Evolutionary conservation across 768 basidiomycete species (phyloP).

Genomic region (Dendrothele bispora): DNA sequence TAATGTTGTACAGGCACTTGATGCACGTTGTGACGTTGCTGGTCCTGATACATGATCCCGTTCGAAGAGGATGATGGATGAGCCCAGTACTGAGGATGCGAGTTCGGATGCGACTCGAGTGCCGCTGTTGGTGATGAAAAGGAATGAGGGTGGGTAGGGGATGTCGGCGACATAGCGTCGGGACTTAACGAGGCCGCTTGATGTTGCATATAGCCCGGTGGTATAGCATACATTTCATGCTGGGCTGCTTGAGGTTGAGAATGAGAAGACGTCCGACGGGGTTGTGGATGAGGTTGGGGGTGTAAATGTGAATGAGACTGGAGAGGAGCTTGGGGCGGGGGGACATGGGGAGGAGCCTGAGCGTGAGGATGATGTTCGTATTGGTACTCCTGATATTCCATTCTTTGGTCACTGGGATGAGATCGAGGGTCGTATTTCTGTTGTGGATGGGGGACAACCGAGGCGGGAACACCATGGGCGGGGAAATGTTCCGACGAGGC

Average conservation of each 20-base stretch:
- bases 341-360: conserved; percentile 4
- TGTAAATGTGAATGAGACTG: neutral
- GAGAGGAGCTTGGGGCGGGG: conserved; percentile 6
- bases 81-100: conserved; percentile 2
- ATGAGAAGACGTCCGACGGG: conserved; percentile 12
- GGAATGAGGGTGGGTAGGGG: conserved; percentile 8
- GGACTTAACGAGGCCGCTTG: conserved; percentile 16
- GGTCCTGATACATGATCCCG: conserved; percentile 10
- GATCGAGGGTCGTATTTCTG: conserved; percentile 1
- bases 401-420: too few relatives aligned
- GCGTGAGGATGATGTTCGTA: conserved; percentile 12
- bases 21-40: conserved; percentile 20
- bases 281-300: conserved; percentile 11
- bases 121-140: conserved; percentile 3
- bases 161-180: conserved; percentile 4
- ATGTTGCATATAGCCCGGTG: conserved; percentile 21
- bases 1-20: conserved; percentile 33
- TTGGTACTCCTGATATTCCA: too few relatives aligned
- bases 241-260: conserved; percentile 20
- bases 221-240: conserved; percentile 31
- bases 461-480: too few relatives aligned
- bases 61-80: too few relatives aligned
- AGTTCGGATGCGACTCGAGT: conserved; percentile 5
- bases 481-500: too few relatives aligned
- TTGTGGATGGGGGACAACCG: too few relatives aligned